A percentile compares a stretch with the other conserved stretches of the same genome.
Conservation (phyloP, 2,329 filamentous ascomycete genomes). For the Tolypocladium paradoxum region DNA sequence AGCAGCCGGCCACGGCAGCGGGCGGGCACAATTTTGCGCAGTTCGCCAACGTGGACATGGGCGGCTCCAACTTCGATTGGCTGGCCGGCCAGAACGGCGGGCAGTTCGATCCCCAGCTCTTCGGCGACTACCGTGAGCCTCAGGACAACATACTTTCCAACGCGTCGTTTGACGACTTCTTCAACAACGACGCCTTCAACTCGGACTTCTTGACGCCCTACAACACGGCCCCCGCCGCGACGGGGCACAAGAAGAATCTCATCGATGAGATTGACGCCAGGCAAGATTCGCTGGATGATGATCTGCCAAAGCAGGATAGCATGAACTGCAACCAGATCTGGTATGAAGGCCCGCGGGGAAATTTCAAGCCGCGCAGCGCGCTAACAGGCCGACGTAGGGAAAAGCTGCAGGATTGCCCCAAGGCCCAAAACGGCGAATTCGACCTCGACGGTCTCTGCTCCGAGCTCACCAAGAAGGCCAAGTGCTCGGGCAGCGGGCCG, state of each 20-base stretch:
- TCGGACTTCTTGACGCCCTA: constrained; percentile 74
- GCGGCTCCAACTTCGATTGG: constrained; percentile 56
- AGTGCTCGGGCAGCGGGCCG: constrained; percentile 83
- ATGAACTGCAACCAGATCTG: constrained; percentile 88
- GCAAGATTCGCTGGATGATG: constrained; percentile 60
- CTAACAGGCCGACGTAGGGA: constrained; percentile 56
- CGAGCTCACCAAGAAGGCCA: constrained; percentile 89
- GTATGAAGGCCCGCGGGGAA: constrained; percentile 41
- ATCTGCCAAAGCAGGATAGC: constrained; percentile 44
- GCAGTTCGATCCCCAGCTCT: constrained; percentile 83
- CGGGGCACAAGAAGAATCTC: constrained; percentile 52
- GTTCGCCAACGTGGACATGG: constrained; percentile 26
- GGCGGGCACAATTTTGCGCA: constrained; percentile 22
- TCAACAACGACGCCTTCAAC: constrained; percentile 69
- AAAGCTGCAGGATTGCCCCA: constrained; percentile 74
- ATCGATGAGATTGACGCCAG: constrained; percentile 68
- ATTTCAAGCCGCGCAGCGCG: constrained; percentile 1
- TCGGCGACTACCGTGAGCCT: constrained; percentile 84
- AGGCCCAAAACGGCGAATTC: constrained; percentile 81
- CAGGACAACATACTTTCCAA: constrained; percentile 67
- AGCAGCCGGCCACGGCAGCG: constrained; percentile 35
- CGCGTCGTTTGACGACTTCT: constrained; percentile 61
- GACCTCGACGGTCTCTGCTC: constrained; percentile 89
- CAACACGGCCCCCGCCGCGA: constrained; percentile 47
- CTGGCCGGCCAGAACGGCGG: constrained; percentile 71